These are phyloP conservation scores for Helicosporidium sp. DNA, from an alignment of 139 green algal species.

Conservation along the genomic window DNA sequence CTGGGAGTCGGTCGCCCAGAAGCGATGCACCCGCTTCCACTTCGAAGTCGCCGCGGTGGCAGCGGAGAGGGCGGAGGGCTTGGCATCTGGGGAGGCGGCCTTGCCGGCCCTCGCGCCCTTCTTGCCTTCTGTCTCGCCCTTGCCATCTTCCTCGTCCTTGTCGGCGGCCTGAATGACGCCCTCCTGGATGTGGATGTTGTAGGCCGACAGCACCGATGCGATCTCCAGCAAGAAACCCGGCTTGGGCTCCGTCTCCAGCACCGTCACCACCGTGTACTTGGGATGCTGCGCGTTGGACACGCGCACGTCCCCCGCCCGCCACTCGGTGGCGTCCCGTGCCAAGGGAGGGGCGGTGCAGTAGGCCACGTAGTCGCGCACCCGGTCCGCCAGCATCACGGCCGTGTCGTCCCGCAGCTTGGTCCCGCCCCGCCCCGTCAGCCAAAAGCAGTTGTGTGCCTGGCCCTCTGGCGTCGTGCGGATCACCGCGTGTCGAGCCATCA, in stretches of 20 bases:
- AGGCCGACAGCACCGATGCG: conserved; percentile 27
- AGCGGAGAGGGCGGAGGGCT: not conserved
- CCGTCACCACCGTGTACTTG: conserved; percentile 23
- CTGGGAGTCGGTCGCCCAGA: not conserved
- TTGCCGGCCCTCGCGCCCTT: not conserved
- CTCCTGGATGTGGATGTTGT: conserved; percentile 26
- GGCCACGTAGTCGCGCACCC: conserved; percentile 27
- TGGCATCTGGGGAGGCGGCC: not conserved
- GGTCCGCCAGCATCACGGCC: conserved; percentile 24
- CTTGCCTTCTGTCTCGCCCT: not conserved
- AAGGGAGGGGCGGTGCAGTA: conserved; percentile 26
- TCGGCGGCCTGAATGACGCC: conserved; percentile 22
- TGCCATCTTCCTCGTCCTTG: not conserved
- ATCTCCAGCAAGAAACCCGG: conserved; percentile 28
- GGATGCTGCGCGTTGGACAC: conserved; percentile 26
- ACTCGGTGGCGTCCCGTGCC: conserved; percentile 8
- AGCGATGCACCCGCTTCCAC: not conserved
- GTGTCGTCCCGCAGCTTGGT: conserved; percentile 20
- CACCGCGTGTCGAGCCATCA: conserved; percentile 24
- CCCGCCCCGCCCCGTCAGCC: conserved; percentile 13
- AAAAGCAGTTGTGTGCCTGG: conserved; percentile 29
- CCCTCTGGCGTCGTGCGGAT: conserved; percentile 16
- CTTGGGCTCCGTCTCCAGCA: not conserved
- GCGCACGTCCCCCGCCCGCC: conserved; percentile 11
- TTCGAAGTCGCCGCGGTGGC: not conserved